Evolutionary conservation across 2,329 filamentous ascomycete species (phyloP).

Genomic region (Trichoderma sp.): DNA sequence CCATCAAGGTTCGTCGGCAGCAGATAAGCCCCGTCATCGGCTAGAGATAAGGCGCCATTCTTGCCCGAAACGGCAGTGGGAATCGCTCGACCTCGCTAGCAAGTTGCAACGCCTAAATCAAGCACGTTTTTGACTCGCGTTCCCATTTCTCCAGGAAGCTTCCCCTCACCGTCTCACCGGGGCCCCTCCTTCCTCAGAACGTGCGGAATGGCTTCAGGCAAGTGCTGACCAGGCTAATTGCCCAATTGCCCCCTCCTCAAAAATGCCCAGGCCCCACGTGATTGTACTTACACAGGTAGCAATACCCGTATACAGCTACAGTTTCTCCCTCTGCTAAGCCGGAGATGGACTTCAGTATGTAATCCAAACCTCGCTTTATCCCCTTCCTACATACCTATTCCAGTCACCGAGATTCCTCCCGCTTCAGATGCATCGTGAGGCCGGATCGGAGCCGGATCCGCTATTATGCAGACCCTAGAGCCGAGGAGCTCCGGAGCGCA

Average conservation of each 20-base stretch:
- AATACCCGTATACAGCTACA: background rate
- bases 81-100: background rate
- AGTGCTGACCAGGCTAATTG: background rate
- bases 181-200: background rate
- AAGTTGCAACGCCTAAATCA: background rate
- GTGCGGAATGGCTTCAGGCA: background rate
- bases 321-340: background rate
- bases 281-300: background rate
- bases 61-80: background rate
- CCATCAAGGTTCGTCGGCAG: constrained; percentile 3
- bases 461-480: background rate
- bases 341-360: background rate
- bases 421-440: background rate
- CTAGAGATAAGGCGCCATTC: background rate
- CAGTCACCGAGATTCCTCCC: background rate
- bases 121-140: background rate
- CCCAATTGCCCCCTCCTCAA: background rate
- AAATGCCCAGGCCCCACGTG: background rate
- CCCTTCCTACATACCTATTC: background rate
- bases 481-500: background rate
- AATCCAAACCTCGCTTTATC: background rate
- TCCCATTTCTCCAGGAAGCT: background rate
- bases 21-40: background rate
- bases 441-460: background rate
- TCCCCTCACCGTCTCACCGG: background rate